phyloP scores from a whole-genome alignment of 352 stramenopile genomes.

The Phytopythium mirpurense region DNA sequence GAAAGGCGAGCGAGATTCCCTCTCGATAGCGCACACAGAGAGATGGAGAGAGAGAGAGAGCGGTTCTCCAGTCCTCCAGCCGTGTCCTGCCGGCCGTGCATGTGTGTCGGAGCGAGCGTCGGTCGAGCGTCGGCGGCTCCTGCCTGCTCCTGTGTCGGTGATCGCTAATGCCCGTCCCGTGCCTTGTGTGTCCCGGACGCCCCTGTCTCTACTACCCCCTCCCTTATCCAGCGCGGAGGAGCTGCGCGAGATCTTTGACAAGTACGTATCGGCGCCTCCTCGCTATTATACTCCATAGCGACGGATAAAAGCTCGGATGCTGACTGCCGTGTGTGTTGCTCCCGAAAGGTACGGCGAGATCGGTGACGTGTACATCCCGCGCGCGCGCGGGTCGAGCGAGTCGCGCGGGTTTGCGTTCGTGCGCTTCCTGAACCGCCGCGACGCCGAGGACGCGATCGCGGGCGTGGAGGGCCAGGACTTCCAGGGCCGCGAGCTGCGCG shows the following conservation, averaged over 20 bases:
- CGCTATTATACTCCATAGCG: no score
- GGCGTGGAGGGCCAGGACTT: slow-evolving; percentile 70
- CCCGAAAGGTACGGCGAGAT: slow-evolving; percentile 51
- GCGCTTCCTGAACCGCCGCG: slow-evolving; percentile 82
- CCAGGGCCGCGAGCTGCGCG: slow-evolving; percentile 61
- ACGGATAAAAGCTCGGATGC: no score
- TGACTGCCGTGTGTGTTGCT: neutral
- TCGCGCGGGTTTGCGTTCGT: slow-evolving; percentile 86
- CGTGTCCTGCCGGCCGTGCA: neutral
- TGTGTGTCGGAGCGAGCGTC: slow-evolving; percentile 7
- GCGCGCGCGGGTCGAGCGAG: slow-evolving; percentile 68
- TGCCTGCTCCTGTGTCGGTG: slow-evolving; percentile 4
- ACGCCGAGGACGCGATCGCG: slow-evolving; percentile 85
- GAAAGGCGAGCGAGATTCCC: no score
- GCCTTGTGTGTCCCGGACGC: neutral
- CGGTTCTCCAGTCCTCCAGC: no score
- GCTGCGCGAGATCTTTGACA: slow-evolving; percentile 60
- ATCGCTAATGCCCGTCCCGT: slow-evolving; percentile 2
- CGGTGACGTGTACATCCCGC: slow-evolving; percentile 81
- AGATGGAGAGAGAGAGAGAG: neutral
- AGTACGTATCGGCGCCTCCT: slow-evolving; percentile 47
- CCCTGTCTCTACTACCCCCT: neutral
- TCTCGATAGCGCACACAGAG: no score
- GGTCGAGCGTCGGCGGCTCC: slow-evolving; percentile 8
- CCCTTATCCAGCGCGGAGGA: slow-evolving; percentile 29